Evolutionary conservation across 148 eudicot species (phyloP).

Genomic region (Cornus kousa): DNA sequence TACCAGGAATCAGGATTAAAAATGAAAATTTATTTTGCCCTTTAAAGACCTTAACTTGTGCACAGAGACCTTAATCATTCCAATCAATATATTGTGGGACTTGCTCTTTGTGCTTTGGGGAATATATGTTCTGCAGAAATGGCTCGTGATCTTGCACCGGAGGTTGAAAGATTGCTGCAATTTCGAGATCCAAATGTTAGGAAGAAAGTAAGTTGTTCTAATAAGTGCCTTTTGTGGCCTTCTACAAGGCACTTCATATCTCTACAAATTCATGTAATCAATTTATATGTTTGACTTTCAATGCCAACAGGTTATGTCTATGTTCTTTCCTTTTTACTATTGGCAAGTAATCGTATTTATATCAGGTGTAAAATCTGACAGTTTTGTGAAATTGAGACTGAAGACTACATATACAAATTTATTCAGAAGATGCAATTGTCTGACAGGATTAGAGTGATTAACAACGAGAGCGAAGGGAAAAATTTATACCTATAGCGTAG

Average conservation of each 20-base stretch:
- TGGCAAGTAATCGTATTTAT: neutral
- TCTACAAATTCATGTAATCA: neutral
- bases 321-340: neutral
- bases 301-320: neutral
- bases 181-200: constrained; percentile 97
- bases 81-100: constrained; percentile 95
- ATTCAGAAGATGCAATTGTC: neutral
- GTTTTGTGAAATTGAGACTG: neutral
- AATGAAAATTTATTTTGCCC: neutral
- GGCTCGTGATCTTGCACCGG: constrained; percentile 99
- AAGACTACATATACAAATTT: neutral
- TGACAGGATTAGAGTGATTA: neutral
- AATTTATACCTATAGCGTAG: neutral
- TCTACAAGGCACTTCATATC: constrained; percentile 1
- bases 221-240: neutral
- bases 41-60: constrained; percentile 46
- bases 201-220: constrained; percentile 65
- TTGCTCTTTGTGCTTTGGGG: constrained; percentile 99
- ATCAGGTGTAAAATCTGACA: neutral
- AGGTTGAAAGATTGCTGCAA: constrained; percentile 88
- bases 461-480: neutral
- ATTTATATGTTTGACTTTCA: neutral
- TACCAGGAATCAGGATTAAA: neutral
- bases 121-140: constrained; percentile 97
- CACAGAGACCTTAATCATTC: constrained; percentile 87